Evolutionary conservation across 148 eudicot genomes (phyloP).

Genomic region (Persicaria tinctoria): DNA sequence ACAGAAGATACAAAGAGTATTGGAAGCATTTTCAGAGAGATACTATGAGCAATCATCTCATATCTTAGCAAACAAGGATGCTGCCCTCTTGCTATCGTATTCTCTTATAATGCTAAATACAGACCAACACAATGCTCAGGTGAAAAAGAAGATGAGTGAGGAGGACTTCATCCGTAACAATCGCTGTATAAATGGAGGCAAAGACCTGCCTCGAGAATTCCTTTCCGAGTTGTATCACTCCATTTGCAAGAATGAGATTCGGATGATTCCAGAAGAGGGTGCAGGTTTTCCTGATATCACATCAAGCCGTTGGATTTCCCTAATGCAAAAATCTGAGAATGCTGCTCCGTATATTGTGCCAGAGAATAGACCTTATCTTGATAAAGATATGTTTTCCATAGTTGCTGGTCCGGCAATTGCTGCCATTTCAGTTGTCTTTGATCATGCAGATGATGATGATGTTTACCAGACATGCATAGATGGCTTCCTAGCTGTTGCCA

Average conservation of each 20-base stretch:
- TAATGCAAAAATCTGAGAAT: slow-evolving; percentile 24
- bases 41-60: slow-evolving; percentile 28
- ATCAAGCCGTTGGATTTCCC: slow-evolving; percentile 21
- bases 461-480: slow-evolving; percentile 17
- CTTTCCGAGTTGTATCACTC: slow-evolving; percentile 23
- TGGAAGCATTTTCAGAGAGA: slow-evolving; percentile 29
- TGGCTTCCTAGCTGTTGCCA: slow-evolving; percentile 18
- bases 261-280: slow-evolving; percentile 18
- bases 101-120: slow-evolving; percentile 28
- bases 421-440: slow-evolving; percentile 21
- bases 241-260: slow-evolving; percentile 26
- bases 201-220: slow-evolving; percentile 27
- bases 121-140: slow-evolving; percentile 26
- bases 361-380: slow-evolving; percentile 22
- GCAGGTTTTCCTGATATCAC: slow-evolving; percentile 21
- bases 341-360: slow-evolving; percentile 16
- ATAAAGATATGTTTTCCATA: slow-evolving; percentile 23
- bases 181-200: slow-evolving; percentile 24
- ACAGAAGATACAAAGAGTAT: slow-evolving; percentile 22
- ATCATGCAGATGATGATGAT: slow-evolving; percentile 17
- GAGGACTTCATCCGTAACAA: slow-evolving; percentile 29
- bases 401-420: slow-evolving; percentile 24
- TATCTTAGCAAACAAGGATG: slow-evolving; percentile 22
- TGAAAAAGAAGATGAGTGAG: slow-evolving; percentile 29
- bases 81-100: slow-evolving; percentile 27